Evolutionary conservation across 225 moss, liverwort and hornwort genomes (phyloP).

Genomic region (Marchantia paleacea): DNA sequence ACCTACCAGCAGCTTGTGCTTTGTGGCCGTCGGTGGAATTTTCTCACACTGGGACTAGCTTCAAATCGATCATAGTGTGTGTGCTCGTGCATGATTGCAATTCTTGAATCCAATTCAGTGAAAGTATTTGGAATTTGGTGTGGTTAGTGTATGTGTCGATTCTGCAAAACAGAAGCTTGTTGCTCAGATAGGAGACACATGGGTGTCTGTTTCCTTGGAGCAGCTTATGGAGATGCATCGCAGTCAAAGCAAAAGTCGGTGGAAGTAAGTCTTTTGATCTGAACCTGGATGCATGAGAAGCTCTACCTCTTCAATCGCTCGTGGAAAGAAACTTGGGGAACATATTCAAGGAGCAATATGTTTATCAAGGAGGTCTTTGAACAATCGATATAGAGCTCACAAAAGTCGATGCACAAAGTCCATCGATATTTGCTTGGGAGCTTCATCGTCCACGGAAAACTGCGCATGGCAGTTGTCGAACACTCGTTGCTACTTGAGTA

Average conservation of each 20-base stretch:
- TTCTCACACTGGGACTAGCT: too few species aligned
- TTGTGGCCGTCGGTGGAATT: too few species aligned
- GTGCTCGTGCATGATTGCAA: too few species aligned
- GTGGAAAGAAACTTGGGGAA: background rate
- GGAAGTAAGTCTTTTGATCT: constrained; percentile 54
- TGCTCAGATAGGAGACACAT: constrained; percentile 71
- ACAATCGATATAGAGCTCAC: background rate
- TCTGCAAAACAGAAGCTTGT: constrained; percentile 61
- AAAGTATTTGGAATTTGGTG: too few species aligned
- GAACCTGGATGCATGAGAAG: background rate
- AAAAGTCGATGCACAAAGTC: background rate
- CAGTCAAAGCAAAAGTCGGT: constrained; percentile 83
- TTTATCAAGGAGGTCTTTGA: background rate
- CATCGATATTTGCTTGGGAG: background rate
- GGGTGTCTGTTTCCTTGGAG: constrained; percentile 62
- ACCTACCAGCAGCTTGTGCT: too few species aligned
- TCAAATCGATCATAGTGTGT: too few species aligned
- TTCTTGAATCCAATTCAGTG: too few species aligned
- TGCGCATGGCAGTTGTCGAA: background rate
- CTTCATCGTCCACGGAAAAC: background rate
- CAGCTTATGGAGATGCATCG: constrained; percentile 89
- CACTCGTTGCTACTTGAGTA: background rate
- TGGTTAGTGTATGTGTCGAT: constrained; percentile 72
- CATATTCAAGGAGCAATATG: too few species aligned
- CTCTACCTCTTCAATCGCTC: background rate